Evolutionary conservation across 192 early-diverging fungal genomes (phyloP).

Genomic region (Coemansia sp.): DNA sequence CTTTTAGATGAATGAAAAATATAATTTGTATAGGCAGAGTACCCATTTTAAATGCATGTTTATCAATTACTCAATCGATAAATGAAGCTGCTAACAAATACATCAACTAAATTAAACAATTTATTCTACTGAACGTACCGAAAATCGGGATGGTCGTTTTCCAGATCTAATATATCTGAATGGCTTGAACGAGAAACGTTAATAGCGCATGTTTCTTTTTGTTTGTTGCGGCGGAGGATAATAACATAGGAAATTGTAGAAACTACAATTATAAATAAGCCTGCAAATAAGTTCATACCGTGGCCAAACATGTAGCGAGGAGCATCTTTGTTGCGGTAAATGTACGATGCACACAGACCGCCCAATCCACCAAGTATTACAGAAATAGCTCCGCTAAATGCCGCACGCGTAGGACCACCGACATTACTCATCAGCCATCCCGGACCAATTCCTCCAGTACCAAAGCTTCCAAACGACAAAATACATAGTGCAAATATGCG

Average conservation of each 20-base stretch:
- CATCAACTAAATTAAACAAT: neutral
- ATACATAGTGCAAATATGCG: conserved; percentile 48
- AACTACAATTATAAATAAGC: conserved; percentile 23
- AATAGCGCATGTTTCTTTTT: no score
- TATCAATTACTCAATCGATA: no score
- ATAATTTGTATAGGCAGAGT: neutral
- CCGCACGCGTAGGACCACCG: conserved; percentile 42
- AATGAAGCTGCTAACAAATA: no score
- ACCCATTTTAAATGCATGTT: neutral
- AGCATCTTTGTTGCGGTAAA: conserved; percentile 47
- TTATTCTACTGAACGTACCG: conserved; percentile 4
- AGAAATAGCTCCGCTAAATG: conserved; percentile 33
- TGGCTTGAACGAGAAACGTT: no score
- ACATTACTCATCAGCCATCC: conserved; percentile 52
- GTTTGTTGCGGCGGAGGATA: conserved; percentile 31
- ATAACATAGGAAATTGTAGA: conserved; percentile 26
- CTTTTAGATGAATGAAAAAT: neutral
- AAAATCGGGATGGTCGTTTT: no score
- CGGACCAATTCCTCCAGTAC: conserved; percentile 46
- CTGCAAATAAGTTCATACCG: conserved; percentile 49
- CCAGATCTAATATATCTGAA: no score
- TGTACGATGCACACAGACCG: conserved; percentile 43
- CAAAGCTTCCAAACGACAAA: conserved; percentile 44
- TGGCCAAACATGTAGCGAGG: conserved; percentile 49
- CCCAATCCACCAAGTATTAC: conserved; percentile 43